These are phyloP conservation scores for Amoebophrya sp. DNA, from an alignment of 169 alveolate species.

Conservation along the genomic window DNA sequence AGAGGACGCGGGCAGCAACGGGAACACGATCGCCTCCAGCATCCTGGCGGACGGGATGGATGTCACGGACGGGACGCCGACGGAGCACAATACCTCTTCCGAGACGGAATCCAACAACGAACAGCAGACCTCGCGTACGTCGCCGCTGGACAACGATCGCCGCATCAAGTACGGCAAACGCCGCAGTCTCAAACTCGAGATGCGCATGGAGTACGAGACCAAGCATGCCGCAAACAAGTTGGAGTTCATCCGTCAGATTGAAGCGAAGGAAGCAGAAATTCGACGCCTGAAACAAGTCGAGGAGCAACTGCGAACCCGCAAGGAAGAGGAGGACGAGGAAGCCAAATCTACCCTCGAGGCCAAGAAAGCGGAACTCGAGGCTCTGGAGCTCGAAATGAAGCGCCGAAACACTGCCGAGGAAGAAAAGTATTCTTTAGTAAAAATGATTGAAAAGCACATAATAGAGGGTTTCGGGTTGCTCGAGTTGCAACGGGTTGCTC, in stretches of 20 bases:
- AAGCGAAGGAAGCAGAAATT: background rate
- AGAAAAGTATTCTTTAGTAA: background rate
- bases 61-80: too few species aligned
- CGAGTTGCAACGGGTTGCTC: too few species aligned
- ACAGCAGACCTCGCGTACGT: too few species aligned
- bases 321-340: background rate
- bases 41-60: too few species aligned
- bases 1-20: too few species aligned
- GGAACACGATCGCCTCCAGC: too few species aligned
- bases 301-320: background rate
- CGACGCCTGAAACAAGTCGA: background rate
- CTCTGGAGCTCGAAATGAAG: background rate
- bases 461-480: too few species aligned
- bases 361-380: background rate
- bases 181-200: background rate
- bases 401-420: background rate
- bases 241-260: background rate
- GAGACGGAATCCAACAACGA: too few species aligned
- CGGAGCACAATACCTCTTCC: too few species aligned
- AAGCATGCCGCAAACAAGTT: background rate
- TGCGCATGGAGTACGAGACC: background rate
- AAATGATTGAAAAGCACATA: background rate
- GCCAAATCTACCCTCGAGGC: background rate
- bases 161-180: too few species aligned
- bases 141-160: too few species aligned